These are phyloP conservation scores for Fraxinus angustifolia DNA, from an alignment of 305 asterid genomes.

Conservation along the genomic window DNA sequence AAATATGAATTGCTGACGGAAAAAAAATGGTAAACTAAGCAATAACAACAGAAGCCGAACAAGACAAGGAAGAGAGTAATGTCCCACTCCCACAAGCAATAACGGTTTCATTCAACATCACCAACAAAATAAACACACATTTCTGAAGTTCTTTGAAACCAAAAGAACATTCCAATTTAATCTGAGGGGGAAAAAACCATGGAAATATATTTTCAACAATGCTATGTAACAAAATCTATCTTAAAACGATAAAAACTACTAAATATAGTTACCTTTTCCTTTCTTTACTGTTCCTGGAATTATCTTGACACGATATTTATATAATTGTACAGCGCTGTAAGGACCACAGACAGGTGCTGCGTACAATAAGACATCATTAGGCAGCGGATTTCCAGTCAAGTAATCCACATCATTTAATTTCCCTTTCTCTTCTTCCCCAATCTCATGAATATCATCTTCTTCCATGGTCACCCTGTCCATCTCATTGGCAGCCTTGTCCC, in stretches of 20 bases:
- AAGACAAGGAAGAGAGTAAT: neutral
- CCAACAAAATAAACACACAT: neutral
- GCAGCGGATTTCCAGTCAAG: conserved; percentile 83
- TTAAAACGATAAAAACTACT: neutral
- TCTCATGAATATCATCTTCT: conserved; percentile 91
- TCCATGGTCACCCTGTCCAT: conserved; percentile 78
- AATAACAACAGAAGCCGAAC: neutral
- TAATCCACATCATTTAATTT: conserved; percentile 82
- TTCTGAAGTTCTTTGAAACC: neutral
- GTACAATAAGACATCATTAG: conserved; percentile 66
- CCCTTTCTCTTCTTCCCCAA: conserved; percentile 90
- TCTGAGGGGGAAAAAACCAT: neutral
- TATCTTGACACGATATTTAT: conserved; percentile 86
- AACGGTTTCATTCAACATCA: neutral
- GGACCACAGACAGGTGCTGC: conserved; percentile 95
- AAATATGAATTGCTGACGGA: neutral
- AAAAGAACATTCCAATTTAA: neutral
- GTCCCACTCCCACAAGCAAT: neutral
- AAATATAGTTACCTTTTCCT: conserved; percentile 68
- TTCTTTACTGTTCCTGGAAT: conserved; percentile 87
- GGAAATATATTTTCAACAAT: neutral
- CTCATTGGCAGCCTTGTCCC: conserved; percentile 28
- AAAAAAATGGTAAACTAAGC: neutral
- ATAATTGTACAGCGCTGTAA: conserved; percentile 77
- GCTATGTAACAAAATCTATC: neutral